Percentiles rank a stretch among this genome's conserved stretches.
Conservation (phyloP, 257 asterid genomes). For the Mentha longifolia region DNA sequence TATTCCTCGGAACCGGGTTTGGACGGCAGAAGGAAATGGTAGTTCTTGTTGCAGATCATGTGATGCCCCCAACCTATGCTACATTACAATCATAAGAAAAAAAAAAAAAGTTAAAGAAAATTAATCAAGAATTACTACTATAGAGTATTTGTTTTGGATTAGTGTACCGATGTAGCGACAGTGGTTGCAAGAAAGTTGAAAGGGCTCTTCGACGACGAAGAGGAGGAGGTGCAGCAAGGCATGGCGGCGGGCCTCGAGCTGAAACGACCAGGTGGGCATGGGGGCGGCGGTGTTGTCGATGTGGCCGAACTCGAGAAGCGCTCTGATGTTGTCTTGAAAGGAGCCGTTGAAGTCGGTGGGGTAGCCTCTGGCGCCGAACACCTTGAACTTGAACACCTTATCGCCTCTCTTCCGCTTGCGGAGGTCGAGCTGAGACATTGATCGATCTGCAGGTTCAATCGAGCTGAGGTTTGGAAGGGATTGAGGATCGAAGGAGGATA, state of each 20-base stretch:
- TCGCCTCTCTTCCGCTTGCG: constrained; percentile 82
- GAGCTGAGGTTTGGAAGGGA: neutral
- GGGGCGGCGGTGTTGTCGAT: constrained; percentile 50
- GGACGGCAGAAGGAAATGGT: constrained; percentile 85
- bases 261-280: constrained; percentile 79
- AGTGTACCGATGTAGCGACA: constrained; percentile 86
- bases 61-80: constrained; percentile 94
- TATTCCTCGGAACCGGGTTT: constrained; percentile 40
- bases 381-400: constrained; percentile 79
- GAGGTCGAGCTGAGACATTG: constrained; percentile 64
- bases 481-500: neutral
- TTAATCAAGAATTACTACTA: too few species aligned
- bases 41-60: constrained; percentile 90
- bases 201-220: constrained; percentile 82
- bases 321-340: constrained; percentile 65
- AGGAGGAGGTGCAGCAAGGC: constrained; percentile 62
- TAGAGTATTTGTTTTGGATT: neutral
- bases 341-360: constrained; percentile 72
- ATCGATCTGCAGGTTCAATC: constrained; percentile 12
- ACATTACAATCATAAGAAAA: constrained; percentile 29
- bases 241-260: constrained; percentile 80
- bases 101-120: neutral
- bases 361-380: constrained; percentile 75
- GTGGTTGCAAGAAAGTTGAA: constrained; percentile 76
- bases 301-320: constrained; percentile 75